Percentiles rank a stretch among this genome's conserved stretches.
Conservation (phyloP, 176 grass and related monocot species). For the Alopecurus myosuroides region DNA sequence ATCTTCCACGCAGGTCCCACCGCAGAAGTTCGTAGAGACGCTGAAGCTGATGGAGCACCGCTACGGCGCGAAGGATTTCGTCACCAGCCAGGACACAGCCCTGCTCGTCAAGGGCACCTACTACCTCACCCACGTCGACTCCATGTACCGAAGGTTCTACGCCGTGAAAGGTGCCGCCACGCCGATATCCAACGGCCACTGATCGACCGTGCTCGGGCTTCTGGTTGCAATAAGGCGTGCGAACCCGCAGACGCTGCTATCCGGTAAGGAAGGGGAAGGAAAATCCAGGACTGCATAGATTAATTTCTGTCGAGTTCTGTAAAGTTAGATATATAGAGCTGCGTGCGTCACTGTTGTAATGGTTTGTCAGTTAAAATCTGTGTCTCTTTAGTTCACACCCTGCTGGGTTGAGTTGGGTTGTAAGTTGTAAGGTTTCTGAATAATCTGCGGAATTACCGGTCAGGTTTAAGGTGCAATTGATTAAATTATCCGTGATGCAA, state of each 20-base stretch:
- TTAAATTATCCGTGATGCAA: too few species aligned
- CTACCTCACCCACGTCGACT: conserved; percentile 78
- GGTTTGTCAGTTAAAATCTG: not conserved
- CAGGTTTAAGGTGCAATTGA: not conserved
- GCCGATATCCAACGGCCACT: conserved; percentile 40
- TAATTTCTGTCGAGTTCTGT: conserved; percentile 4
- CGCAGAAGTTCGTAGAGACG: conserved; percentile 63
- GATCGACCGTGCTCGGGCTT: not conserved
- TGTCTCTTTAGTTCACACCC: not conserved
- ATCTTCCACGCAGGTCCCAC: conserved; percentile 37
- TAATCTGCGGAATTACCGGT: conserved; percentile 6
- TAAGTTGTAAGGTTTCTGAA: conserved; percentile 23
- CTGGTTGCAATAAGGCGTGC: conserved; percentile 9
- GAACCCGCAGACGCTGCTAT: not conserved
- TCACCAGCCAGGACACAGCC: conserved; percentile 70
- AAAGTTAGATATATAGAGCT: conserved; percentile 37
- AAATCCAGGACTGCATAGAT: not conserved
- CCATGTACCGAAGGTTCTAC: conserved; percentile 87
- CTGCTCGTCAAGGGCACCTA: conserved; percentile 67
- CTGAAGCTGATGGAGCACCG: conserved; percentile 90
- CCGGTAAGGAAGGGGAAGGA: not conserved
- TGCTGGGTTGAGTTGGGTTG: conserved; percentile 4
- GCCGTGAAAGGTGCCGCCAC: conserved; percentile 30
- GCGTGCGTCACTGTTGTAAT: conserved; percentile 11
- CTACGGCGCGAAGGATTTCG: conserved; percentile 86